These are phyloP conservation scores for Acanthamoeba culbertsoni DNA, from an alignment of 208 protist genomes.

Conservation along the genomic window DNA sequence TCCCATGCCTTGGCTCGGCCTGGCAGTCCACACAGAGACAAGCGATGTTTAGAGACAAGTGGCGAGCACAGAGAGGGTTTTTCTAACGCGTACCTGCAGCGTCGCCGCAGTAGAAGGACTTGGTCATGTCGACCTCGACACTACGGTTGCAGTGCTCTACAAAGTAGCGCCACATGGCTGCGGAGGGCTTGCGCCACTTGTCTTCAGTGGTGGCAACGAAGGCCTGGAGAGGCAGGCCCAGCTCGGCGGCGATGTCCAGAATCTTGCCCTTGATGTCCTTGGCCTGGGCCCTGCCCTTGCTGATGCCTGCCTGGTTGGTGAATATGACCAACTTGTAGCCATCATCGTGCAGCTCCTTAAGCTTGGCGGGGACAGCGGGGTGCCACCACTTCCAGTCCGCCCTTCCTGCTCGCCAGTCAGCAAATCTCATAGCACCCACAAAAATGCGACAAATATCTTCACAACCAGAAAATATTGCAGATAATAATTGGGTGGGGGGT, in stretches of 20 bases:
- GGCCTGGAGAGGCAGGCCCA: conserved; percentile 45
- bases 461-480: not conserved
- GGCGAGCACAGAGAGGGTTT: too few species aligned
- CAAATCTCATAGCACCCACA: not conserved
- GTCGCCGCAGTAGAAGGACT: not conserved
- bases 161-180: conserved; percentile 47
- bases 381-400: conserved; percentile 40
- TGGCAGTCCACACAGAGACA: not conserved
- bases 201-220: conserved; percentile 50
- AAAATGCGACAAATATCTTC: not conserved
- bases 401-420: not conserved
- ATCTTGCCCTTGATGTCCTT: conserved; percentile 56
- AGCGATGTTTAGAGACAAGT: not conserved
- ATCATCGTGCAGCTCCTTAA: conserved; percentile 20
- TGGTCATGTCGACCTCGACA: not conserved
- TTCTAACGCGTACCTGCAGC: not conserved
- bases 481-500: not conserved
- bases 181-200: conserved; percentile 43
- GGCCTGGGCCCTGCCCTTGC: not conserved
- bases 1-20: conserved; percentile 39
- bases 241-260: not conserved
- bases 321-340: conserved; percentile 58
- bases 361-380: not conserved
- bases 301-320: conserved; percentile 59
- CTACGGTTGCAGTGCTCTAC: conserved; percentile 7